Evolutionary conservation across 1,284 basidiomycete species (phyloP), one percentile per base, ranked within the genome.

Genomic region (Tilletia indica): DNA sequence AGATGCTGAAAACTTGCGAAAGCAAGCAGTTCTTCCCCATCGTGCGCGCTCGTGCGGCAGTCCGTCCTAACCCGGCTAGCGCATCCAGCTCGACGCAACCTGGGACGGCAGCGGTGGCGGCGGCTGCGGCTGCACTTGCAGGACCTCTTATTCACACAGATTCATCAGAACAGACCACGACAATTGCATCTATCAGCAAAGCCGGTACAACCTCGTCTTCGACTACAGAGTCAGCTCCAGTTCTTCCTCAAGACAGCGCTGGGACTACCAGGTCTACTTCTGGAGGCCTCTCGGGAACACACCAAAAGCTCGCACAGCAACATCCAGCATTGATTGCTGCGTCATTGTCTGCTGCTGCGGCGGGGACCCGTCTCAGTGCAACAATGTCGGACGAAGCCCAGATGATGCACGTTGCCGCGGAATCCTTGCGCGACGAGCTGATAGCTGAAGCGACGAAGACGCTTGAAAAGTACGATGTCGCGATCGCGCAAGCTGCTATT

Each of bases 11-110:
- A 21, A 39, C 61, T n/a, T 12, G 6, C 16, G 36, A 34, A 38
- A 64, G 61, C 61, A 64, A 64, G 36, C 61, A 38, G 14, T 64
- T 64, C 34, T 64, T 64, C n/a, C 61, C 31, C 16, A 64, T 64
- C 38, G 38, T 64, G 31, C 61, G 61, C 8, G 34, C 34, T 4
- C 61, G 61, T 8, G 12, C 14, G 36, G 36, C 61, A 8, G 51
- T 54, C 8, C 51, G 51, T 54, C 12, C 51, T 19, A 19, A 11
- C 16, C 12, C 21, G 51, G 51, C 51, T 8, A 8, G 6, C 6
- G 1, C 51, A 54, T 54, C 51, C 6, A 19, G 8, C 16, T 25
- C 51, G 8, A 54, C 51, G 16, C 12, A 12, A 19, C 51, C 51
- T 8, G 6, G 6, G 51, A 54, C 51, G 51, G 51, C 16, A 54